Evolutionary conservation across 805 yeast genomes (phyloP).

Genomic region (Barnettozyma vustinii): DNA sequence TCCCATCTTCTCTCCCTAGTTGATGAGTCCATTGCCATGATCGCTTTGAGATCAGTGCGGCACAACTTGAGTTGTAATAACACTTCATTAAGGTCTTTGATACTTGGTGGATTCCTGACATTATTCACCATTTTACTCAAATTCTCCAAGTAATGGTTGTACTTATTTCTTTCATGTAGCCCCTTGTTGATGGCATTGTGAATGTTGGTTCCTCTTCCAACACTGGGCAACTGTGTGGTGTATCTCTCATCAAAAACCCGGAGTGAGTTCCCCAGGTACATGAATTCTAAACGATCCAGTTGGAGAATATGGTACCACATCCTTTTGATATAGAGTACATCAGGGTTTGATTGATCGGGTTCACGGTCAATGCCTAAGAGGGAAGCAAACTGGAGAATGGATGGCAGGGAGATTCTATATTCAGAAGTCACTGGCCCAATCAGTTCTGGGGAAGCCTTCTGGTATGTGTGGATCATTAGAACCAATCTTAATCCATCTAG

Average conservation of each 20-base stretch:
- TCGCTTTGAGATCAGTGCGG: neutral
- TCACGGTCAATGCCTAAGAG: neutral
- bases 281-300: neutral
- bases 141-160: neutral
- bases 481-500: neutral
- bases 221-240: neutral
- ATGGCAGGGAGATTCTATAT: neutral
- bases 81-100: neutral
- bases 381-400: neutral
- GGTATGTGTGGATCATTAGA: neutral
- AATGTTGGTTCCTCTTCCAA: neutral
- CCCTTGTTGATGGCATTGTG: neutral
- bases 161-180: neutral
- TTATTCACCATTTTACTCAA: slow-evolving; percentile 1
- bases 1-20: slow-evolving; percentile 1
- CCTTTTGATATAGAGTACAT: neutral
- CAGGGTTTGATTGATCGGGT: neutral
- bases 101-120: slow-evolving; percentile 1
- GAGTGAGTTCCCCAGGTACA: slow-evolving; percentile 1
- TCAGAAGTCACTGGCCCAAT: neutral
- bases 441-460: neutral
- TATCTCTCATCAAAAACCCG: neutral
- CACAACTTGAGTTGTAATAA: neutral
- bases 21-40: slow-evolving; percentile 2
- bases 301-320: slow-evolving; percentile 2